These are phyloP conservation scores for Colletotrichum sidae DNA, from an alignment of 2,329 filamentous ascomycete species.

Conservation along the genomic window DNA sequence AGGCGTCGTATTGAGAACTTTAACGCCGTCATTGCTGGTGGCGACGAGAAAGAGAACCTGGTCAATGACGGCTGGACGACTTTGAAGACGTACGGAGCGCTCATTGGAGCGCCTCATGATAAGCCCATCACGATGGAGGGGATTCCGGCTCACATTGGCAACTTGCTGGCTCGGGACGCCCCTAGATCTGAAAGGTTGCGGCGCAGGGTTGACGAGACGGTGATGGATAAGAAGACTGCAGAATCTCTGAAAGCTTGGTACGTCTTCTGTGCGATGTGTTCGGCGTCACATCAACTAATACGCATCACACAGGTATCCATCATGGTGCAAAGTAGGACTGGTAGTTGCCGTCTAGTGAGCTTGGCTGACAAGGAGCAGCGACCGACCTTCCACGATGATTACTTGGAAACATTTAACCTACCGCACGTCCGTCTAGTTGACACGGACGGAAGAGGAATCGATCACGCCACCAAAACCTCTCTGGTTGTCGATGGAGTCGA, in stretches of 20 bases:
- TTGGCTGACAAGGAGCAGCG: constrained; percentile 44
- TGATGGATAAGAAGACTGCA: constrained; percentile 64
- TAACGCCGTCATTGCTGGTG: constrained; percentile 46
- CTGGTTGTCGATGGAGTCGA: constrained; percentile 60
- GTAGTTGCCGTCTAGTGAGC: too few species aligned
- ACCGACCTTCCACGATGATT: constrained; percentile 71
- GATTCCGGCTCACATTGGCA: constrained; percentile 47
- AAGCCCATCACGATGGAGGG: constrained; percentile 37
- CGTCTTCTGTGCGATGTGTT: not conserved
- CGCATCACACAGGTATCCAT: constrained; percentile 42
- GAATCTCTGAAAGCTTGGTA: constrained; percentile 70
- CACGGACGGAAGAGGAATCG: constrained; percentile 65
- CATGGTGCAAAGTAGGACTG: constrained; percentile 64
- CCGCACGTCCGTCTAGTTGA: constrained; percentile 70
- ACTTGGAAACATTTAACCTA: constrained; percentile 68
- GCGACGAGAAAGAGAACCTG: constrained; percentile 52
- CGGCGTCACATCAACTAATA: too few species aligned
- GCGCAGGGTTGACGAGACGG: constrained; percentile 58
- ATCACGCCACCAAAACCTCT: constrained; percentile 56
- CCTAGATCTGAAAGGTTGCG: constrained; percentile 57
- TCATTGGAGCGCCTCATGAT: constrained; percentile 45
- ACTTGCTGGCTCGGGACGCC: constrained; percentile 54
- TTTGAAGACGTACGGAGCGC: constrained; percentile 51
- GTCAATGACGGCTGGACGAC: constrained; percentile 63
- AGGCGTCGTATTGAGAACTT: constrained; percentile 58